Evolutionary conservation across 306 rosid genomes (phyloP), one percentile per base, ranked within the genome.

Genomic region (Quercus dentata): DNA sequence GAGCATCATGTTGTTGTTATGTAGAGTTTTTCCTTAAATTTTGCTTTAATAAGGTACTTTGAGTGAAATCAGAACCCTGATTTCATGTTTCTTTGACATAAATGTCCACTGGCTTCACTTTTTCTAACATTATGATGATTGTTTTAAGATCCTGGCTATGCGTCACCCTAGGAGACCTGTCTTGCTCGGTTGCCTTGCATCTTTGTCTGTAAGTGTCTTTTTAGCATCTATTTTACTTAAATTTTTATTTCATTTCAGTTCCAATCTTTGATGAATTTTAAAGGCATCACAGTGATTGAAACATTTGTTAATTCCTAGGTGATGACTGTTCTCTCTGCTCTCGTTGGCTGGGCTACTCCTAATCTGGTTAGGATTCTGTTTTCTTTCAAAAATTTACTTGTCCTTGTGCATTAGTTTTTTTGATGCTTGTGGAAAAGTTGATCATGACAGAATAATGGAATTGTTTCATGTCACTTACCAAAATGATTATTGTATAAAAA

Each of bases 301-400:
- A 52, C 76, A 12, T 82, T 84, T 78, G 68, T 72, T 74, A 64
- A 12, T 46, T 72, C 52, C 23, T 72, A 95, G 99, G 98, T 93
- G 81, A 95, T 95, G 99, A 95, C 99, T 56, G 83, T 90, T 85
- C 94, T 95, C 55, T 95, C 98, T 79, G 99, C 72, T 74, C 86
- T 95, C 57, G 93, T 95, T 69, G 99, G 99, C 54, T 93, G 97
- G 97, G 97, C 97, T 79, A 96, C 98, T 89, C 99, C 99, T 18
- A 94, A 90, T 87, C 86, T 94, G 89, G 97, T 94, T 81, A 80
- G 87, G 56, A 68, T 69, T 83, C 35, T 58, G 17, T 25, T 64
- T 49, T 31, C 54, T 58, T 62, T 46, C 63, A 18, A 27, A 52
- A 74, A 61, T 59, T 71, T 8, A 27, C 56, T 63, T 31, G 71